Evolutionary conservation across 2,329 filamentous ascomycete genomes (phyloP), one percentile per base, ranked within the genome.

Genomic region (Aspergillus sp.): DNA sequence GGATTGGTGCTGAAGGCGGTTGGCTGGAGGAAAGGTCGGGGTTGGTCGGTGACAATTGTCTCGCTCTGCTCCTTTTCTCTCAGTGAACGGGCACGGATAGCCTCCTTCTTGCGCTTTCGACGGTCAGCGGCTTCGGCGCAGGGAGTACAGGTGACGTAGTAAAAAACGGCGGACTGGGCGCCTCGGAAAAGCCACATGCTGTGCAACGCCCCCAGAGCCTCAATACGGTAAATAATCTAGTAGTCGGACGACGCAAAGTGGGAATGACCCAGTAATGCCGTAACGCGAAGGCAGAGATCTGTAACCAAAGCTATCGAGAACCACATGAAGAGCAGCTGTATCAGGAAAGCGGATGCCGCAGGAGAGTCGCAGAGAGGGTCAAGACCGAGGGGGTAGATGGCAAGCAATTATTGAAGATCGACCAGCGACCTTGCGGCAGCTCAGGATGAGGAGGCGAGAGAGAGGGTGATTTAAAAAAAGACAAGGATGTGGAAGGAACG

Each of bases 1-100:
- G 89, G 88, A 68, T 97, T 97, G 26, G 91, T 96, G 68, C 87
- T 88, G 66, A 91, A 95, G 1, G 91, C 90, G 5, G 72, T 74
- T 2, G 89, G 92, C 67, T 97, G 92, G 50, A 86, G 82, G 73
- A 96, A 95, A 11, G 86, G 74, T 41, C 84, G 85, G 0, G 90
- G 90, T 70, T 92, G 85, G 62, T 91, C 85, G 56, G 72, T 74
- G n/a, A 78, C 62, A 32, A 77, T 62, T 54, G 82, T 83, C 64
- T 89, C 84, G 57, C 87, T 74, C 58, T 80, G 84, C 45, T 83
- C 81, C 71, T 89, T 88, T 64, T 89, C 84, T 64, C 84, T 80
- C 56, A 87, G 82, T 60, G 89, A 86, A 66, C 83, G 83, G 69
- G 85, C 86, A 66, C 83, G 83, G 69, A 85, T 86, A 49, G 90